Evolutionary conservation across 2,329 filamentous ascomycete genomes (phyloP).

Genomic region (Epichloe uncinata): DNA sequence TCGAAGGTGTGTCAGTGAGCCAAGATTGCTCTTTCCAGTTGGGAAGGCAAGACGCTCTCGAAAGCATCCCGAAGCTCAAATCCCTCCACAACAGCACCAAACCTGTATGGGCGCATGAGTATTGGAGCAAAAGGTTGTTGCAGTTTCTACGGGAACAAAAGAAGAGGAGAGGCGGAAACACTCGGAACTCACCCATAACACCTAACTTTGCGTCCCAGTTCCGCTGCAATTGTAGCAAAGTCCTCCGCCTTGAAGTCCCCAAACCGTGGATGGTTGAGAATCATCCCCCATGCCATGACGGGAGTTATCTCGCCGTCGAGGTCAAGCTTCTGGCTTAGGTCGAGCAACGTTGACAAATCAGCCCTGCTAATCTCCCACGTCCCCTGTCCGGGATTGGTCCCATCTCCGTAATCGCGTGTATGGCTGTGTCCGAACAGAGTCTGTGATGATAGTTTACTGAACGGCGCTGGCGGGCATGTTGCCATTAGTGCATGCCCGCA

Average conservation of each 20-base stretch:
- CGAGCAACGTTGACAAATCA: constrained; percentile 68
- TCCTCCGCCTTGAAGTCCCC: constrained; percentile 52
- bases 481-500: constrained; percentile 93
- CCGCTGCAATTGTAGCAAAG: constrained; percentile 57
- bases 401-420: constrained; percentile 18
- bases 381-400: constrained; percentile 39
- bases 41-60: constrained; percentile 38
- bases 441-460: constrained; percentile 33
- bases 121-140: background rate
- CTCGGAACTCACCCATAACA: constrained; percentile 71
- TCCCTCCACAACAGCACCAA: constrained; percentile 51
- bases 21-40: constrained; percentile 8
- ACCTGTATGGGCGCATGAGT: constrained; percentile 23
- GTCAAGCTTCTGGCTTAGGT: constrained; percentile 70
- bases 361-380: constrained; percentile 69
- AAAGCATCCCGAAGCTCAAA: constrained; percentile 67
- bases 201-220: constrained; percentile 66
- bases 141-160: background rate
- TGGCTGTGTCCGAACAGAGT: constrained; percentile 39
- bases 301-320: constrained; percentile 87
- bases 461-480: constrained; percentile 63
- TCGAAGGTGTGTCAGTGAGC: constrained; percentile 4
- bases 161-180: background rate
- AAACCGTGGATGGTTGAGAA: constrained; percentile 60
- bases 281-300: constrained; percentile 84